Conservation (phyloP, 2,329 filamentous ascomycete genomes). For the Calonectria fujianensis region DNA sequence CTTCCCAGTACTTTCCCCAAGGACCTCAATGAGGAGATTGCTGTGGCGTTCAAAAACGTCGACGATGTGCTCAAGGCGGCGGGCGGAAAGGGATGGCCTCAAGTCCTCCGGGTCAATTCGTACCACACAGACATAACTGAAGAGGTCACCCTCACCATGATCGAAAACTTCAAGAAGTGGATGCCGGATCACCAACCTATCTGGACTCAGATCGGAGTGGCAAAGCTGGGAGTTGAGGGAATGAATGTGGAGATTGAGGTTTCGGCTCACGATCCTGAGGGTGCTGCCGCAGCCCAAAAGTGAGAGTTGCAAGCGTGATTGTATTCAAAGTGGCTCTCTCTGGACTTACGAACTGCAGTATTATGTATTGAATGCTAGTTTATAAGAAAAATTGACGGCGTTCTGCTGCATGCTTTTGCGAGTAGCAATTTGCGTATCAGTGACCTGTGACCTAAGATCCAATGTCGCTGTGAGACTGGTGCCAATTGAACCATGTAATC, state of each 20-base stretch:
- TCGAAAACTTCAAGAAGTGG: conserved; percentile 67
- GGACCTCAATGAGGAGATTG: conserved; percentile 65
- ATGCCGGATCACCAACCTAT: conserved; percentile 70
- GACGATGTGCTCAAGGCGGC: conserved; percentile 68
- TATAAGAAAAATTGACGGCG: neutral
- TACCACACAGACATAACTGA: conserved; percentile 66
- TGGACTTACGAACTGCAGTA: neutral
- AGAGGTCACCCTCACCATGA: conserved; percentile 62
- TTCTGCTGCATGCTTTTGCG: neutral
- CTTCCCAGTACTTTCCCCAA: conserved; percentile 56
- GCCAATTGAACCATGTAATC: neutral
- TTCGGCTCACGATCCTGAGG: conserved; percentile 57
- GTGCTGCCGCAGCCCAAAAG: neutral
- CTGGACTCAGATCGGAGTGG: conserved; percentile 71
- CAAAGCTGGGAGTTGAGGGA: conserved; percentile 64
- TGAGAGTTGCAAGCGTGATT: neutral
- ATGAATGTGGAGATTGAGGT: conserved; percentile 77
- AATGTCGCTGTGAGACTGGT: neutral
- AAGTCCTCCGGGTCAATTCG: conserved; percentile 68
- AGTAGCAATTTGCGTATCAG: neutral
- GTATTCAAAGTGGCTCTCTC: neutral
- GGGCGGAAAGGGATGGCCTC: conserved; percentile 72
- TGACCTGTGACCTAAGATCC: neutral
- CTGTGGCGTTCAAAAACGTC: conserved; percentile 73
- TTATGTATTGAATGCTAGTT: neutral